phyloP scores from a whole-genome alignment of 2,329 filamentous ascomycete species.

The Ophiobolus disseminans region DNA sequence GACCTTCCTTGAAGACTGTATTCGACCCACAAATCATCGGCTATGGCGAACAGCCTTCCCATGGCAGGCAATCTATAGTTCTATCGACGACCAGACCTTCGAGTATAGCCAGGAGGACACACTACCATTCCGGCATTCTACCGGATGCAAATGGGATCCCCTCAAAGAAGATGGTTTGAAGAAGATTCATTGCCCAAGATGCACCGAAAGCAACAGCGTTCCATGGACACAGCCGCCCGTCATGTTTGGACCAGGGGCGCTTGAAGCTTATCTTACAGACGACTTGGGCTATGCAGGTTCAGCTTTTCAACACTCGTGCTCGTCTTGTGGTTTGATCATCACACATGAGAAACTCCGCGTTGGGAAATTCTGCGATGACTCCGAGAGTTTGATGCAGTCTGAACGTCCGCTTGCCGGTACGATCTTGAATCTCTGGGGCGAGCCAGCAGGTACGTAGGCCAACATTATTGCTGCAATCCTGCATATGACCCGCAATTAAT shows the following conservation, averaged over 20 bases:
- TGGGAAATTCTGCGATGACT: conserved; percentile 67
- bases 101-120: conserved; percentile 56
- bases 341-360: conserved; percentile 67
- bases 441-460: conserved; percentile 46
- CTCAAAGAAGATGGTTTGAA: conserved; percentile 59
- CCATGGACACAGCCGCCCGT: conserved; percentile 65
- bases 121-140: conserved; percentile 56
- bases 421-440: conserved; percentile 64
- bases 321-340: conserved; percentile 58
- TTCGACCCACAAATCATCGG: conserved; percentile 63
- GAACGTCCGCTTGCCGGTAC: conserved; percentile 71
- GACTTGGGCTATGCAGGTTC: conserved; percentile 69
- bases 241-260: neutral
- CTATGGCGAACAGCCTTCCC: conserved; percentile 71
- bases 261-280: conserved; percentile 44
- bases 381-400: conserved; percentile 55
- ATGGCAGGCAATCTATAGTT: conserved; percentile 56
- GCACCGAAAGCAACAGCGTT: conserved; percentile 52
- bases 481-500: no score
- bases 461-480: neutral
- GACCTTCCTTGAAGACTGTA: conserved; percentile 75
- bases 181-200: conserved; percentile 63
- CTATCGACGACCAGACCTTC: conserved; percentile 65
- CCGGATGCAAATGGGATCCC: conserved; percentile 66
- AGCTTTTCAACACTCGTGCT: conserved; percentile 60